These are phyloP conservation scores for Casaregolazyma lundiana DNA, from an alignment of 1,139 yeast species.

Conservation along the genomic window DNA sequence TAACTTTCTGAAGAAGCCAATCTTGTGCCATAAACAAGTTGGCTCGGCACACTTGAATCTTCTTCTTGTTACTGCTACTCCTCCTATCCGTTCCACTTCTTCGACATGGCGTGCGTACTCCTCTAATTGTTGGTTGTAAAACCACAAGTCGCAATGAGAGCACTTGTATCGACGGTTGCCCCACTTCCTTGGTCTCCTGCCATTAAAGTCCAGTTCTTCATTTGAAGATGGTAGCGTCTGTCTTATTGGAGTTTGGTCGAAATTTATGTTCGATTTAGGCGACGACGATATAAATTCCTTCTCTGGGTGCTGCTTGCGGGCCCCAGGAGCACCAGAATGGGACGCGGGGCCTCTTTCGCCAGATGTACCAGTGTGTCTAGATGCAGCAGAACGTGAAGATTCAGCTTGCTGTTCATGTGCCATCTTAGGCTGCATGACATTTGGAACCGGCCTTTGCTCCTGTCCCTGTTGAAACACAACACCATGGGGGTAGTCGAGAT, in stretches of 20 bases:
- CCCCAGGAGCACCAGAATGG: background rate
- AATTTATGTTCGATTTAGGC: background rate
- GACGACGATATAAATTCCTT: slow-evolving; percentile 8
- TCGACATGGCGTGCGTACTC: slow-evolving; percentile 24
- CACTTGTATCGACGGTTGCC: slow-evolving; percentile 28
- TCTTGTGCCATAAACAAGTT: slow-evolving; percentile 27
- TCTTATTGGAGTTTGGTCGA: background rate
- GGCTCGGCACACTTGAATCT: slow-evolving; percentile 28
- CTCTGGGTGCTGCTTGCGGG: background rate
- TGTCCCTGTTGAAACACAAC: background rate
- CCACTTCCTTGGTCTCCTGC: slow-evolving; percentile 29
- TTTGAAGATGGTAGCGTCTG: background rate
- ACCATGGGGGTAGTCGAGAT: background rate
- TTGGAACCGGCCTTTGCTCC: background rate
- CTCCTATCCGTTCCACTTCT: slow-evolving; percentile 22
- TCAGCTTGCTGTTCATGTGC: background rate
- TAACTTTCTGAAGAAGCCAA: slow-evolving; percentile 30
- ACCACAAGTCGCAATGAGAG: slow-evolving; percentile 26
- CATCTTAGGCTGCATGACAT: background rate
- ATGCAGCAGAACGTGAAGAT: background rate
- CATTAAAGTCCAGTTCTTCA: slow-evolving; percentile 22
- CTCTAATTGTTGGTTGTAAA: slow-evolving; percentile 25
- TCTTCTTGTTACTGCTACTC: slow-evolving; percentile 21
- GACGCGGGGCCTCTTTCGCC: too few species aligned
- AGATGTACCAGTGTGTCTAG: background rate